A percentile compares a stretch with the other conserved stretches of the same genome.
Conservation (phyloP, 2,329 filamentous ascomycete species). For the Penicillium sp. region DNA sequence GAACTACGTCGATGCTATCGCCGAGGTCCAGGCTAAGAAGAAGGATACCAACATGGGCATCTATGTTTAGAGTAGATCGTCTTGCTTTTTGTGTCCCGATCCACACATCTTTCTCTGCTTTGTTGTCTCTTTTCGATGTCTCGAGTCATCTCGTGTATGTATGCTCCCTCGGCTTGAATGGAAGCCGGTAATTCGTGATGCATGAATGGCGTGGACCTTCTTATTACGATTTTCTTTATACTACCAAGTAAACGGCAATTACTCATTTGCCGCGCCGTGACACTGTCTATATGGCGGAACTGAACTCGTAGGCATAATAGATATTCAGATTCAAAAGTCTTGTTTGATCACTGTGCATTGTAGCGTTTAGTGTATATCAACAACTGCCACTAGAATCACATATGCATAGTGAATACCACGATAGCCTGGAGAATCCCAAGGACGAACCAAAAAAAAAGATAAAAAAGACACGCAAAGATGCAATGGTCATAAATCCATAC, state of each 20-base stretch:
- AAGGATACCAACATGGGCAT: constrained; percentile 64
- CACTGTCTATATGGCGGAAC: not conserved
- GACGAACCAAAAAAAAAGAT: not conserved
- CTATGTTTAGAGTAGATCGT: constrained; percentile 36
- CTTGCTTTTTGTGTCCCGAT: constrained; percentile 11
- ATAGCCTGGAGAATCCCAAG: not conserved
- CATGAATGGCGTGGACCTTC: constrained; percentile 8
- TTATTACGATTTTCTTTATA: not conserved
- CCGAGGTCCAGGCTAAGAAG: constrained; percentile 87
- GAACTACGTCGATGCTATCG: constrained; percentile 97
- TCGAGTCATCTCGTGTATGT: constrained; percentile 22
- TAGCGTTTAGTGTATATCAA: not conserved
- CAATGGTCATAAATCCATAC: constrained; percentile 20
- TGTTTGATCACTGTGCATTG: not conserved
- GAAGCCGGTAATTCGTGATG: constrained; percentile 21
- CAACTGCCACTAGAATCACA: not conserved
- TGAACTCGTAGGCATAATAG: not conserved
- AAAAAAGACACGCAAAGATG: constrained; percentile 12
- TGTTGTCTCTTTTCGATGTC: not conserved
- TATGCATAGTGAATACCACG: not conserved
- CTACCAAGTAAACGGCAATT: not conserved
- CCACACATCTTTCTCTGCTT: not conserved
- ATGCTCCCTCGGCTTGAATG: constrained; percentile 14
- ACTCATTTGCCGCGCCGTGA: not conserved
- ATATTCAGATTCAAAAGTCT: not conserved